Conservation (phyloP, 2,329 filamentous ascomycete species). For the Neofusicoccum laricinum region DNA sequence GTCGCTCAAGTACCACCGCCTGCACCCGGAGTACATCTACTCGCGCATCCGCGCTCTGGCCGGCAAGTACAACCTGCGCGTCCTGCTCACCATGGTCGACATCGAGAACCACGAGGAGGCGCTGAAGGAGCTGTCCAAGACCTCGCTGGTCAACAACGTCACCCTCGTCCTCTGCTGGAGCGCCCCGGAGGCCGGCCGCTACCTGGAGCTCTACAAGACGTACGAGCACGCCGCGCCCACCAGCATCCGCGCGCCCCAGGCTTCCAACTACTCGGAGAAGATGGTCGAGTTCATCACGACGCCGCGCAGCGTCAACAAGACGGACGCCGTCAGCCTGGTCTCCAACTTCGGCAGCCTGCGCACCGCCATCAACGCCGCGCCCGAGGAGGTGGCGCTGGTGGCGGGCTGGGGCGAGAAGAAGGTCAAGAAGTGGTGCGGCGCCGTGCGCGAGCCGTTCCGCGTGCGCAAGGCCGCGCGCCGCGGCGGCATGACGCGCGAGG, state of each 20-base stretch:
- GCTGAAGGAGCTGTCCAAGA: slow-evolving; percentile 87
- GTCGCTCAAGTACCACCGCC: slow-evolving; percentile 92
- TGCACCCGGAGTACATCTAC: slow-evolving; percentile 98
- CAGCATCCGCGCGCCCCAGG: slow-evolving; percentile 81
- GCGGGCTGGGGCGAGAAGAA: slow-evolving; percentile 95
- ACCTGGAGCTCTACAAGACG: slow-evolving; percentile 91
- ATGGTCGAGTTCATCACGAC: slow-evolving; percentile 91
- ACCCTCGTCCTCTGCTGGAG: slow-evolving; percentile 94
- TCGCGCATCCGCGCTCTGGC: slow-evolving; percentile 81
- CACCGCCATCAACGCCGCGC: slow-evolving; percentile 80
- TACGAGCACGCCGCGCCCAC: slow-evolving; percentile 82
- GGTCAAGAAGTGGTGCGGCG: slow-evolving; percentile 78
- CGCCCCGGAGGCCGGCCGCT: slow-evolving; percentile 86
- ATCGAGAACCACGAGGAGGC: slow-evolving; percentile 91
- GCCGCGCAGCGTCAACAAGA: slow-evolving; percentile 87
- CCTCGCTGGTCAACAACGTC: slow-evolving; percentile 85
- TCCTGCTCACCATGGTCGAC: slow-evolving; percentile 89
- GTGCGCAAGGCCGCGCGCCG: slow-evolving; percentile 66
- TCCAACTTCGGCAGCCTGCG: slow-evolving; percentile 87
- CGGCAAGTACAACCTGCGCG: slow-evolving; percentile 80
- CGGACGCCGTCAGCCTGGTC: slow-evolving; percentile 85
- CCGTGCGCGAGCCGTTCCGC: slow-evolving; percentile 81
- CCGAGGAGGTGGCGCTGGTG: slow-evolving; percentile 81
- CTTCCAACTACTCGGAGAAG: slow-evolving; percentile 73
- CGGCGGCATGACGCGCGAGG: slow-evolving; percentile 29